Evolutionary conservation across 1,284 basidiomycete genomes (phyloP), one percentile per base, ranked within the genome.

Genomic region (Tremellales sp.): DNA sequence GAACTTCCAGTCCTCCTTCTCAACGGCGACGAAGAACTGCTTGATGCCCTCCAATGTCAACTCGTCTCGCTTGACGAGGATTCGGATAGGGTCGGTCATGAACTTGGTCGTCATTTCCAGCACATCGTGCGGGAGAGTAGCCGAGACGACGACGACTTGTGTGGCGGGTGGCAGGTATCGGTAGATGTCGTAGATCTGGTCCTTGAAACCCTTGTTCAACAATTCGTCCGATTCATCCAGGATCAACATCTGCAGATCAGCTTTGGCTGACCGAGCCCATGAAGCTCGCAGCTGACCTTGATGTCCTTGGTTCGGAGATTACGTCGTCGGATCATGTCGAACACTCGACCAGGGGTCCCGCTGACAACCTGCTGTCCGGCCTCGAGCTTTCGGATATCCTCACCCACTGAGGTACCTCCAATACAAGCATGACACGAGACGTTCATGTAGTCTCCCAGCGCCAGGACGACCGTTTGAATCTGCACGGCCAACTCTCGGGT

Each of bases 1-100:
- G 65, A 97, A 94, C 74, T 99, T 99, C 94, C 94, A 98, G 67
- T 99, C 96, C 75, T 98, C 96, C 79, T 97, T 97, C 77, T 99
- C 96, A 50, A 98, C 94, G 24, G 94, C 94, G 40, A 99, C 92
- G 76, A 97, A 98, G 81, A 99, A 99, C 72, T 99, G 96, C 75
- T 97, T 98, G 80, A 99, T 99, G 22, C 96, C 94, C 74, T 99
- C 96, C 48, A 99, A 81, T 43, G 96, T 98, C 79, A 99, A 82
- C 76, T 99, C 96, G 73, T 99, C 96, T 84, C 94, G 92, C 80
- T 98, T 97, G 74, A 98, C 96, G 56, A 98, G 85, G 68, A 99
- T 97, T 48, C 94, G 87, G 64, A 98, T 89, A 7, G 74, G 74
- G 72, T 99, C 94, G 43, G 91, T 97, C 96, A 98, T 99, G 80